phyloP scores from a whole-genome alignment of 495 filamentous ascomycete genomes.

The Cenococcum geophilum region DNA sequence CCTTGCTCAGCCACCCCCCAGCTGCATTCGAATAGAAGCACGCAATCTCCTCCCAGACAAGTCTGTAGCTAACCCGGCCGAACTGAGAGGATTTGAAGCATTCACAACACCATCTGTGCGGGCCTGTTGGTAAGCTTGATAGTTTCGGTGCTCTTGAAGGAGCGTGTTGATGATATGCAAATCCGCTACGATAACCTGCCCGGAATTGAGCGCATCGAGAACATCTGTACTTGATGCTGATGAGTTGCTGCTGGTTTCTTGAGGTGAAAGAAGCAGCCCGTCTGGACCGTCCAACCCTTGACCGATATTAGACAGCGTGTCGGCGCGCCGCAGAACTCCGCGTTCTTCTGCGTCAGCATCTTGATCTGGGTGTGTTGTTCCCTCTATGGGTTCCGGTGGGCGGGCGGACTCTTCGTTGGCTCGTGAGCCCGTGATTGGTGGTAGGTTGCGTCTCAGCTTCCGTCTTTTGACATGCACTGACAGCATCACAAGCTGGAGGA shows the following conservation, averaged over 20 bases:
- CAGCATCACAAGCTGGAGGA: slow-evolving; percentile 68
- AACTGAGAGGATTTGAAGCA: slow-evolving; percentile 1
- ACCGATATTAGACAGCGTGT: slow-evolving; percentile 23
- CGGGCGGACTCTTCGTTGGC: slow-evolving; percentile 20
- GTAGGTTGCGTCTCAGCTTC: slow-evolving; percentile 41
- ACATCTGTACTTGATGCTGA: slow-evolving; percentile 26
- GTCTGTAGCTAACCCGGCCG: background rate
- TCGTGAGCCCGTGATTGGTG: slow-evolving; percentile 13
- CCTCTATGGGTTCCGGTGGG: slow-evolving; percentile 10
- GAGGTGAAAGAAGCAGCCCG: slow-evolving; percentile 30
- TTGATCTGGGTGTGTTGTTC: slow-evolving; percentile 42
- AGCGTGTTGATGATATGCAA: slow-evolving; percentile 64
- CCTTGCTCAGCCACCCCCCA: slow-evolving; percentile 2
- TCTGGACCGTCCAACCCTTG: slow-evolving; percentile 38
- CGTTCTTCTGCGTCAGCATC: slow-evolving; percentile 78
- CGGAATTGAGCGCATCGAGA: slow-evolving; percentile 47
- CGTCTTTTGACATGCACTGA: slow-evolving; percentile 65
- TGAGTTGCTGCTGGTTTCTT: slow-evolving; percentile 1
- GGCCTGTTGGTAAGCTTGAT: slow-evolving; percentile 42
- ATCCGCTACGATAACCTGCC: slow-evolving; percentile 62
- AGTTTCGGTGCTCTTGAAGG: slow-evolving; percentile 48
- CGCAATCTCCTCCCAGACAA: background rate
- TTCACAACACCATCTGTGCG: slow-evolving; percentile 3
- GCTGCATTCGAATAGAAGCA: background rate
- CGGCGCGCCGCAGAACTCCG: slow-evolving; percentile 51